Base-by-base conservation (phyloP, 768 basidiomycete species). In the Lactarius hatsudake region DNA sequence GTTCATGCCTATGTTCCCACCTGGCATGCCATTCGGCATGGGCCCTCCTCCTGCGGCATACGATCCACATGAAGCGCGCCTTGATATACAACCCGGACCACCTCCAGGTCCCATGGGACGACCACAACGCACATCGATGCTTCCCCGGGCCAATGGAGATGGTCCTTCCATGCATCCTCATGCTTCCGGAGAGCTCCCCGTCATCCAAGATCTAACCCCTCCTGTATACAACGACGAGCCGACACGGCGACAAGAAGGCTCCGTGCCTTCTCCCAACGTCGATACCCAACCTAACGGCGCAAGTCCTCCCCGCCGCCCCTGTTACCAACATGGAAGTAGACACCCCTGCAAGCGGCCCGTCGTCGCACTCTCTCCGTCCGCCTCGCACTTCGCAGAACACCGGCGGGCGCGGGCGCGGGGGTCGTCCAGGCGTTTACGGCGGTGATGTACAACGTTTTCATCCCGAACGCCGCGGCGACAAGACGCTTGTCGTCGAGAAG, bases 401-500 rank as follows among this genome's bases (percentile, higher is more conserved):
- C 58, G 54, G 67, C 57, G 55, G 65, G n/a, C 75, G 78, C 34
- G 77, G 77, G 40, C 81, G 81, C 5, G 77, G 82, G 59, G 72
- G 73, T 10, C 82, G 84, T 5, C 78, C 79, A 34, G 86, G 88
- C 34, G 82, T 81, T n/a, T 91, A 90, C 71, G 78, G 81, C 58
- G 86, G 84, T 7, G 89, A 89, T 36, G 85, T 82, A 8, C 85
- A 86, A 66, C 85, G 80, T 64, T 89, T 89, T 79, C 85, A 85
- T 12, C 86, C 86, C 32, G 86, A 87, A 69, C 83, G 84, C 69
- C 81, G 87, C 65, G 85, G 84, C 67, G 87, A 88, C 76, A 91
- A 88, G 78, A 94, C 91, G 0, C 82, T 98, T 26, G 93, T 97
- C 17, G 90, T 98, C 42, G 94, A 97, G 77, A 95, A 95, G 79